phyloP scores from a whole-genome alignment of 306 rosid genomes.

The Medicago lupulina region DNA sequence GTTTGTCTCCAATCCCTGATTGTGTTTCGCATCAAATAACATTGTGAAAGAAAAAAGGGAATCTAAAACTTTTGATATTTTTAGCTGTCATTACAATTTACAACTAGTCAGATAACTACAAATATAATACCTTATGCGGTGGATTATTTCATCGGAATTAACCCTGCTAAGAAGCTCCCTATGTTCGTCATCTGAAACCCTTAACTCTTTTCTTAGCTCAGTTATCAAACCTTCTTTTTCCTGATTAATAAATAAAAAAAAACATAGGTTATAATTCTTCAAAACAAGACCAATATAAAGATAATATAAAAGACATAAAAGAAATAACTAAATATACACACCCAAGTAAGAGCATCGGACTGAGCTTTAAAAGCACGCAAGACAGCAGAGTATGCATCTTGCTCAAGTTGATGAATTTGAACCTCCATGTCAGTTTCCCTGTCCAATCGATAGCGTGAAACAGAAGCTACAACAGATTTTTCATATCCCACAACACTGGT shows the following conservation, averaged over 20 bases:
- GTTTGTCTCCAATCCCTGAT: conserved; percentile 91
- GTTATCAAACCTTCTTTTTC: conserved; percentile 98
- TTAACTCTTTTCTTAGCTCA: conserved; percentile 95
- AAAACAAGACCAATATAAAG: conserved; percentile 5
- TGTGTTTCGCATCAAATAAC: conserved; percentile 37
- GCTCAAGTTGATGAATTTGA: conserved; percentile 92
- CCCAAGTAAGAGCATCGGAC: conserved; percentile 95
- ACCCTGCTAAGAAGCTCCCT: conserved; percentile 86
- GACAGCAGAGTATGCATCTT: conserved; percentile 93
- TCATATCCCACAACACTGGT: conserved; percentile 50
- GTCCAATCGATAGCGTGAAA: conserved; percentile 11
- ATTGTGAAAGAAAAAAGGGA: conserved; percentile 5
- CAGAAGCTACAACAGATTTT: conserved; percentile 63
- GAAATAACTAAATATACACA: conserved; percentile 66
- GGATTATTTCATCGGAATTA: conserved; percentile 83
- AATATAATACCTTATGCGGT: conserved; percentile 67
- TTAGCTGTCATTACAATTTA: not conserved
- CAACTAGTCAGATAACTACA: conserved; percentile 36
- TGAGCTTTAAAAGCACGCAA: conserved; percentile 98
- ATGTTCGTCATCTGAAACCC: conserved; percentile 98
- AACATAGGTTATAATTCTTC: conserved; percentile 33
- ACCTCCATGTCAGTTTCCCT: conserved; percentile 60
- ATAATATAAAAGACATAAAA: conserved; percentile 11
- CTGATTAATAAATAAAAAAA: conserved; percentile 52
- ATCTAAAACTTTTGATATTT: conserved; percentile 19